Evolutionary conservation across 495 filamentous ascomycete species (phyloP).

Genomic region (Penicillium lagena): DNA sequence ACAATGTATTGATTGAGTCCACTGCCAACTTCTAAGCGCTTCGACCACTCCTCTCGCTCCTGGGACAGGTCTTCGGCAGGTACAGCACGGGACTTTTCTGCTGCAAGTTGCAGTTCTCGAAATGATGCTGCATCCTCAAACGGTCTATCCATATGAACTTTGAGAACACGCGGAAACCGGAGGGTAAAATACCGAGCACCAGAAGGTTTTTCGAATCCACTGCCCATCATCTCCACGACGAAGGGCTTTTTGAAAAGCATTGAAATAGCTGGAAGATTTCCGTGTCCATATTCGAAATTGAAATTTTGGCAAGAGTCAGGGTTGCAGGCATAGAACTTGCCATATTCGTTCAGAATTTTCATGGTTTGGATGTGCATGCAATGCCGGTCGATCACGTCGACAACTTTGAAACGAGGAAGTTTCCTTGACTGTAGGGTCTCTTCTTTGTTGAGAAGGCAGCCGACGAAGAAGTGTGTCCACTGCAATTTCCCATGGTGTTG

Average conservation of each 20-base stretch:
- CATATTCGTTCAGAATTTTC: conserved; percentile 45
- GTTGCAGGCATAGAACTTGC: conserved; percentile 30
- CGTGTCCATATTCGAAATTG: conserved; percentile 24
- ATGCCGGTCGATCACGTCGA: conserved; percentile 48
- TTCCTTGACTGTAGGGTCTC: conserved; percentile 45
- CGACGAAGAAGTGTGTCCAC: conserved; percentile 78
- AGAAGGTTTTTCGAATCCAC: conserved; percentile 57
- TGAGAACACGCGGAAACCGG: conserved; percentile 57
- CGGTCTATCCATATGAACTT: conserved; percentile 53
- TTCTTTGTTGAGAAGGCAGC: conserved; percentile 67
- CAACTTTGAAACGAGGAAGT: conserved; percentile 56
- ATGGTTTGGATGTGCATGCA: conserved; percentile 45
- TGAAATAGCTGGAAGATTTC: conserved; percentile 25
- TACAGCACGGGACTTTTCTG: conserved; percentile 38
- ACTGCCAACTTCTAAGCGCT: conserved; percentile 44
- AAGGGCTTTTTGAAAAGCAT: conserved; percentile 55
- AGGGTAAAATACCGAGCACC: conserved; percentile 52
- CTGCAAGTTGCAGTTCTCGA: conserved; percentile 48
- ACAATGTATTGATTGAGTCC: conserved; percentile 19
- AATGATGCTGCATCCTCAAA: conserved; percentile 51
- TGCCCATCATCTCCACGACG: conserved; percentile 57
- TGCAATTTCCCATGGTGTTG: conserved; percentile 40
- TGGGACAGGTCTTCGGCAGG: conserved; percentile 36
- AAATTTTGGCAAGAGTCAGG: conserved; percentile 22
- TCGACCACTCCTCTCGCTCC: conserved; percentile 48